phyloP scores from a whole-genome alignment of 208 protist genomes.

The Crithidia brevicula region DNA sequence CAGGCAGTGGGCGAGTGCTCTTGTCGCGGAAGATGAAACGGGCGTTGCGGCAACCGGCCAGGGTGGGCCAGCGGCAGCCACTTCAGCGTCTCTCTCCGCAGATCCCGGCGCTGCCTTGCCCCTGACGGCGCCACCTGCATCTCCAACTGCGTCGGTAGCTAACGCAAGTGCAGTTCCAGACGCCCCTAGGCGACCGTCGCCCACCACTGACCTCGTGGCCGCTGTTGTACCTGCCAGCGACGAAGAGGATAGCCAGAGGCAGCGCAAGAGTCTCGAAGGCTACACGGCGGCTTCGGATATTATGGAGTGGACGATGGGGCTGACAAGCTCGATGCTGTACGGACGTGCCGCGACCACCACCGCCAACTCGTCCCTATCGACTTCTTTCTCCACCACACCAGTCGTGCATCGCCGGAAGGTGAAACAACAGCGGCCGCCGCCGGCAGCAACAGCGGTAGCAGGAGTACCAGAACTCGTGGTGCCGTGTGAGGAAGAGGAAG shows the following conservation, averaged over 20 bases:
- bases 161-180: too few species aligned
- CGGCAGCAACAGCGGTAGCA: background rate
- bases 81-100: background rate
- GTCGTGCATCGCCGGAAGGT: background rate
- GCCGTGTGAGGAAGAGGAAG: too few species aligned
- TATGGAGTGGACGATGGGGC: conserved; percentile 18
- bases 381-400: conserved; percentile 1
- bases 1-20: too few species aligned
- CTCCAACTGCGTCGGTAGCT: background rate
- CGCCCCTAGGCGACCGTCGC: too few species aligned
- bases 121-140: background rate
- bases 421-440: background rate
- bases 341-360: conserved; percentile 1
- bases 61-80: background rate
- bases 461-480: background rate
- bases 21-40: too few species aligned
- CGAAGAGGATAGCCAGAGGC: background rate
- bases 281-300: conserved; percentile 1
- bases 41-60: too few species aligned
- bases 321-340: conserved; percentile 19
- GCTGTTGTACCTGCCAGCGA: background rate
- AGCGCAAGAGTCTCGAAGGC: background rate
- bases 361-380: conserved; percentile 8
- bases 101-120: background rate
- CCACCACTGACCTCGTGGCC: background rate